Percentiles rank a stretch among this genome's conserved stretches.
phyloP scores from a whole-genome alignment of 2,329 filamentous ascomycete species.

The Phialophora macrospora region DNA sequence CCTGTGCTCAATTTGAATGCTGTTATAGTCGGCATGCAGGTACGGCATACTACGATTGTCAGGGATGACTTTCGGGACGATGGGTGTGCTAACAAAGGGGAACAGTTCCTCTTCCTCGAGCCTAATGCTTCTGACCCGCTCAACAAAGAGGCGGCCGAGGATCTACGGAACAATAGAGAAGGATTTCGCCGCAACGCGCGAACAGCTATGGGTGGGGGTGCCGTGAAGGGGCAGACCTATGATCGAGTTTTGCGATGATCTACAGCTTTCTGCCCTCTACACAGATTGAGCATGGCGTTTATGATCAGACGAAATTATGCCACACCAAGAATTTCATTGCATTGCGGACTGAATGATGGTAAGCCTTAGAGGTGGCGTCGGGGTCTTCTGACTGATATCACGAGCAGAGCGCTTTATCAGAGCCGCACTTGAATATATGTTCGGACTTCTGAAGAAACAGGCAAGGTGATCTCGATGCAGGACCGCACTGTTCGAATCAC shows the following conservation, averaged over 20 bases:
- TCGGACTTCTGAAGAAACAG: background rate
- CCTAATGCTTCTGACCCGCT: slow-evolving; percentile 96
- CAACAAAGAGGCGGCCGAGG: slow-evolving; percentile 96
- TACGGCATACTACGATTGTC: slow-evolving; percentile 44
- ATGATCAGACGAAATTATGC: slow-evolving; percentile 11
- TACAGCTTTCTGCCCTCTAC: background rate
- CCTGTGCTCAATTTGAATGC: slow-evolving; percentile 96
- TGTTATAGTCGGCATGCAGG: slow-evolving; percentile 91
- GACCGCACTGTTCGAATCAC: background rate
- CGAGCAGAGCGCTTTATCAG: slow-evolving; percentile 1
- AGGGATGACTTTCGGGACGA: background rate
- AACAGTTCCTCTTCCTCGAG: slow-evolving; percentile 91
- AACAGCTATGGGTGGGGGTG: slow-evolving; percentile 78
- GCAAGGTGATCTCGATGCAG: background rate
- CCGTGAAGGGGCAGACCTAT: slow-evolving; percentile 72
- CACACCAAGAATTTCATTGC: slow-evolving; percentile 12
- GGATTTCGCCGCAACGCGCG: slow-evolving; percentile 90
- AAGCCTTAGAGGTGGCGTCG: slow-evolving; percentile 15
- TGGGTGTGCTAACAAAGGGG: slow-evolving; percentile 6
- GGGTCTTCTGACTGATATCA: background rate
- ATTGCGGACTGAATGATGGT: slow-evolving; percentile 16
- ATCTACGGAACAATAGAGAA: slow-evolving; percentile 82
- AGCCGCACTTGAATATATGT: background rate
- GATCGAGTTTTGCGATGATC: slow-evolving; percentile 65
- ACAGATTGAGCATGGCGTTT: slow-evolving; percentile 19